Evolutionary conservation across 2,329 filamentous ascomycete genomes (phyloP).

Genomic region (Fusarium ambrosium): DNA sequence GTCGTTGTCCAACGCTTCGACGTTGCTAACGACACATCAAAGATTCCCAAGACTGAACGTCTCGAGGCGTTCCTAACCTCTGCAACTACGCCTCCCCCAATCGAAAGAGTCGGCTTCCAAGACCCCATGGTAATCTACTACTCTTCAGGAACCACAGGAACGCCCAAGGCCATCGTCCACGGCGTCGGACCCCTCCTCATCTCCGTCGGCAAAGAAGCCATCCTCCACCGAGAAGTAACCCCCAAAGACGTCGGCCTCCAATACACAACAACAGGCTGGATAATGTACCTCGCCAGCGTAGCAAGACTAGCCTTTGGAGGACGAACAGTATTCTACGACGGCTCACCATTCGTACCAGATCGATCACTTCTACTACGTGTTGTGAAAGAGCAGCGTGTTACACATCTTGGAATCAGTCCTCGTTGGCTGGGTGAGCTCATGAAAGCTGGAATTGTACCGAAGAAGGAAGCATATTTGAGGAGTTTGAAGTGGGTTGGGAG

Average conservation of each 20-base stretch:
- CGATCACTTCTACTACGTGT: conserved; percentile 73
- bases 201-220: conserved; percentile 69
- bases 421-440: conserved; percentile 82
- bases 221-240: conserved; percentile 60
- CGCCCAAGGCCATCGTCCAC: conserved; percentile 89
- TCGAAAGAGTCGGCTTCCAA: conserved; percentile 75
- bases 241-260: conserved; percentile 62
- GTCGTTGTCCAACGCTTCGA: conserved; percentile 77
- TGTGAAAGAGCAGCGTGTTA: conserved; percentile 73
- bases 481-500: conserved; percentile 72
- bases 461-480: conserved; percentile 73
- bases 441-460: conserved; percentile 72
- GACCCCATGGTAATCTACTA: conserved; percentile 86
- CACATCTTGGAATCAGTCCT: conserved; percentile 81
- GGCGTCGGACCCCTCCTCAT: conserved; percentile 75
- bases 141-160: conserved; percentile 84
- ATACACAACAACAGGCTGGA: conserved; percentile 83
- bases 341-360: conserved; percentile 82
- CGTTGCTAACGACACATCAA: conserved; percentile 69
- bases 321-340: conserved; percentile 81
- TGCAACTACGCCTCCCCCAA: conserved; percentile 57
- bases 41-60: conserved; percentile 62
- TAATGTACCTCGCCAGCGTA: conserved; percentile 82
- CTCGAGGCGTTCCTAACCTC: conserved; percentile 60
- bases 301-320: conserved; percentile 71